Evolutionary conservation across 345 rosid species (phyloP), one percentile per base, ranked within the genome.

Genomic region (Populus davidiana): DNA sequence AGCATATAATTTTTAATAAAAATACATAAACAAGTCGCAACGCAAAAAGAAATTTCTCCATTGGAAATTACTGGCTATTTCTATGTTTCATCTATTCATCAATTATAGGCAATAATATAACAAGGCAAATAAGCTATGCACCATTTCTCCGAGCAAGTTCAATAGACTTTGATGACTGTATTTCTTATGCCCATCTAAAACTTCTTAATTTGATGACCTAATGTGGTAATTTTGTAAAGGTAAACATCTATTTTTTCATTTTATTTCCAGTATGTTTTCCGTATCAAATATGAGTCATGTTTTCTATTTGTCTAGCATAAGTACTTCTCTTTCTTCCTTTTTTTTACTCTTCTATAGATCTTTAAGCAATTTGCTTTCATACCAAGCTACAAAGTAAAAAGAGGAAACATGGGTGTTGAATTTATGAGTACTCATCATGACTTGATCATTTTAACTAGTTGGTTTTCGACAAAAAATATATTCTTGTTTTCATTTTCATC

Each of bases 201-300:
- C 69, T 75, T 27, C 62, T 23, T 4, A 75, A 41, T 64, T 33
- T 38, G 35, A n/a, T 17, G 16, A 81, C 50, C 66, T 75, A 25
- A 20, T 69, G 35, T 27, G 27, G 31, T 17, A 13, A 77, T 69
- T 47, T 61, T n/a, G 56, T 79, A 9, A 83, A 77, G 90, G 90
- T 86, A 71, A 59, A 13, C 10, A 14, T 56, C 33, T 27, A 27
- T 27, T 1, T 27, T 27, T 27, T 27, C 27, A 27, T 27, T 27
- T 27, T 27, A 1, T 27, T 27, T 27, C 27, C 27, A 27, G 27
- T 27, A 27, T 27, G 27, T 27, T 27, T 27, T 27, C 1, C 27
- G 27, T 1, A 27, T 27, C 27, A 27, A 27, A 27, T 27, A 27
- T 27, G 27, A 27, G 27, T 27, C 27, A 27, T 27, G 27, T 27